phyloP scores from a whole-genome alignment of 805 yeast genomes.

The Saccharomyces mikatae region DNA sequence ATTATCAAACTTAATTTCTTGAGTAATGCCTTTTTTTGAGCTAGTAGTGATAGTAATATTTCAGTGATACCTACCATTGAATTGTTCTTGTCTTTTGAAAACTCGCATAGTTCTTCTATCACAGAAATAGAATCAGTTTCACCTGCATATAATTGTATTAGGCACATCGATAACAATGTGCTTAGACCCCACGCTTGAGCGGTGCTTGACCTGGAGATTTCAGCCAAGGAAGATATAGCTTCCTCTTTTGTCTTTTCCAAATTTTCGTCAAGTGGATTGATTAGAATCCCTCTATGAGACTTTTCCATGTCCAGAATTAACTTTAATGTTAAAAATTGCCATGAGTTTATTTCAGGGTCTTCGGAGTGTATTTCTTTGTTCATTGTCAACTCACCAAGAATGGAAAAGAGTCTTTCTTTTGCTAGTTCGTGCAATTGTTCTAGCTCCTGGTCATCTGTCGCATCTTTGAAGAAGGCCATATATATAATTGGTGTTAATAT shows the following conservation, averaged over 20 bases:
- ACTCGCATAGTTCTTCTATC: constrained; percentile 53
- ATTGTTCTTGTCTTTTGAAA: constrained; percentile 31
- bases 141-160: constrained; percentile 70
- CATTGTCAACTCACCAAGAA: constrained; percentile 48
- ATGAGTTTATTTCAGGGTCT: constrained; percentile 30
- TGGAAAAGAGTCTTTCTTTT: constrained; percentile 58
- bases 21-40: constrained; percentile 50
- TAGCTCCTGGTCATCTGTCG: constrained; percentile 9
- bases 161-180: constrained; percentile 63
- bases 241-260: constrained; percentile 40
- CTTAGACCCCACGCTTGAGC: constrained; percentile 58
- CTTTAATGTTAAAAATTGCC: constrained; percentile 52
- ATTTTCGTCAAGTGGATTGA: constrained; percentile 50
- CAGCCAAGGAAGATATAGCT: constrained; percentile 41
- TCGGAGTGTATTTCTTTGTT: constrained; percentile 21
- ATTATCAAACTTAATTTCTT: constrained; percentile 48
- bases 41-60: constrained; percentile 46
- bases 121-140: constrained; percentile 68
- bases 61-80: constrained; percentile 49
- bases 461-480: constrained; percentile 25
- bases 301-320: constrained; percentile 27
- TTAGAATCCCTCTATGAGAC: constrained; percentile 19
- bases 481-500: constrained; percentile 27
- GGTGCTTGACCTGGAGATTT: constrained; percentile 29
- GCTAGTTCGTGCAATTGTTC: constrained; percentile 28